phyloP scores from a whole-genome alignment of 2,329 filamentous ascomycete species.

The Dactylellina parvicollis region DNA sequence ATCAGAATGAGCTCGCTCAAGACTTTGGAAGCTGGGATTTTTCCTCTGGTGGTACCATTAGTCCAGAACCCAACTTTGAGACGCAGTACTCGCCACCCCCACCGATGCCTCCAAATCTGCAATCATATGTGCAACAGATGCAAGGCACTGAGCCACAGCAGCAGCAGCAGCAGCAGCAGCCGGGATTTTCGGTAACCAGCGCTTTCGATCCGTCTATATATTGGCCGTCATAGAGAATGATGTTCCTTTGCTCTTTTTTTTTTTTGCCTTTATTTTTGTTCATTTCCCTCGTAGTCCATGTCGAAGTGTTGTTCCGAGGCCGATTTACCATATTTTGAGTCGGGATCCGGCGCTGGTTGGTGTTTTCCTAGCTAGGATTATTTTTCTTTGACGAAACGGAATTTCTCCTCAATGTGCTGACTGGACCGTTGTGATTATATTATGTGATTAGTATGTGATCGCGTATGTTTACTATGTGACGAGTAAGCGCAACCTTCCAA shows the following conservation, averaged over 20 bases:
- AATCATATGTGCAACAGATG: conserved; percentile 35
- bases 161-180: neutral
- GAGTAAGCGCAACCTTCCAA: too few species aligned
- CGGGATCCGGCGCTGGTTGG: neutral
- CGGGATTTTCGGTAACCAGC: too few species aligned
- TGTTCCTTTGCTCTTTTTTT: neutral
- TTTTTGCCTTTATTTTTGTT: neutral
- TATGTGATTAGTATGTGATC: too few species aligned
- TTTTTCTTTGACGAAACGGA: neutral
- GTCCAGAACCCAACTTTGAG: conserved; percentile 40
- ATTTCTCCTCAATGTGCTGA: neutral
- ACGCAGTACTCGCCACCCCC: conserved; percentile 43
- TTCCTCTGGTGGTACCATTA: conserved; percentile 50
- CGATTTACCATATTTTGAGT: neutral
- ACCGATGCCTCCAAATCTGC: conserved; percentile 31
- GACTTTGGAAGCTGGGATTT: conserved; percentile 65
- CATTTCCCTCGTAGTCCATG: neutral
- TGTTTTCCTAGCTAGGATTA: neutral
- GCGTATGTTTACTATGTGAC: too few species aligned
- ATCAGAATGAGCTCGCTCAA: conserved; percentile 70
- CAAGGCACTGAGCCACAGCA: conserved; percentile 31
- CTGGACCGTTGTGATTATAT: too few species aligned
- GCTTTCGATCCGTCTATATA: conserved; percentile 40
- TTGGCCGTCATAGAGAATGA: conserved; percentile 20
- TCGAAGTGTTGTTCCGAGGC: neutral